A percentile compares a stretch with the other conserved stretches of the same genome.
These are phyloP conservation scores for Bullera alba DNA, from an alignment of 768 basidiomycete species.

Conservation along the genomic window DNA sequence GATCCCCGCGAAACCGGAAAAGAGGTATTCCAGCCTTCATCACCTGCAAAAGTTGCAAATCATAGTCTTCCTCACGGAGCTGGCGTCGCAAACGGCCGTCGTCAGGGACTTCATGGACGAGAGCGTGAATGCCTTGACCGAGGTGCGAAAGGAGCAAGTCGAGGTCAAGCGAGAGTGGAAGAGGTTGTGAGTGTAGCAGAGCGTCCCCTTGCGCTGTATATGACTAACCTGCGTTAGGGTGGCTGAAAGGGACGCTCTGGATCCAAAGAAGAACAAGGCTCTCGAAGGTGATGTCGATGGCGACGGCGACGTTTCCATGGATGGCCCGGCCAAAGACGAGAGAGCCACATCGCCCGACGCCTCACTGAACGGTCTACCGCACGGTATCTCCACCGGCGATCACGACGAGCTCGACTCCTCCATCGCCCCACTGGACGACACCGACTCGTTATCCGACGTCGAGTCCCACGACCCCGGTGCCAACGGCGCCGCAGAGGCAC, in stretches of 20 bases:
- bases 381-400: conserved; percentile 12
- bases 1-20: conserved; percentile 49
- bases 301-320: conserved; percentile 37
- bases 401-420: conserved; percentile 31
- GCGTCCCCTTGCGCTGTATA: neutral
- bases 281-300: conserved; percentile 12
- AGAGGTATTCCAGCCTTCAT: conserved; percentile 67
- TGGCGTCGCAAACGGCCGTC: conserved; percentile 81
- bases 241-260: conserved; percentile 40
- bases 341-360: conserved; percentile 8
- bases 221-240: conserved; percentile 19
- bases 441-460: conserved; percentile 4
- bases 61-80: conserved; percentile 77
- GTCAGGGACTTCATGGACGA: conserved; percentile 84
- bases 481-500: conserved; percentile 32
- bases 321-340: conserved; percentile 20
- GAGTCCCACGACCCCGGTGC: conserved; percentile 45
- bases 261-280: conserved; percentile 28
- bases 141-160: conserved; percentile 87
- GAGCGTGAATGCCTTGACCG: conserved; percentile 81
- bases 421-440: conserved; percentile 8
- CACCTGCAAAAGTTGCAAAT: conserved; percentile 76
- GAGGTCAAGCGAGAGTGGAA: conserved; percentile 87
- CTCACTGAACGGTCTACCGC: conserved; percentile 7
- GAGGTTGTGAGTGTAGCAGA: conserved; percentile 60